Evolutionary conservation across 306 rosid genomes (phyloP).

Genomic region (Quercus parvula): DNA sequence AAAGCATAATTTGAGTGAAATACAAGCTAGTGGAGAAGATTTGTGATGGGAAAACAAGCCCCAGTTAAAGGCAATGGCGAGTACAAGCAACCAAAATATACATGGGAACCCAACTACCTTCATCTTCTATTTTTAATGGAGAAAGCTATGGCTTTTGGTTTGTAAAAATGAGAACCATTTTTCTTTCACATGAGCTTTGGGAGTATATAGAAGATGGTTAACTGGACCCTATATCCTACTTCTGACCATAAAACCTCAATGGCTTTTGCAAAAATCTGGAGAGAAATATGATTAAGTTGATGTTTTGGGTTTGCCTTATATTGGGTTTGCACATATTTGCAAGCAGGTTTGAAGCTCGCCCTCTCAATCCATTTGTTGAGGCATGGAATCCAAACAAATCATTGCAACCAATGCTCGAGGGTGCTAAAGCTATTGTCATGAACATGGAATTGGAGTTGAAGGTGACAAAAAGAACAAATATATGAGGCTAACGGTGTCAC

Average conservation of each 20-base stretch:
- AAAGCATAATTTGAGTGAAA: too few species aligned
- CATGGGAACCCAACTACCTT: too few species aligned
- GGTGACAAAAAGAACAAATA: background rate
- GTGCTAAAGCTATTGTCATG: background rate
- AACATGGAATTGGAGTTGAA: background rate
- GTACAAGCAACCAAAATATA: too few species aligned
- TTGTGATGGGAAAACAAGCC: too few species aligned
- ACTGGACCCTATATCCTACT: background rate
- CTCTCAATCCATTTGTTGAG: background rate
- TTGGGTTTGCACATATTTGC: background rate
- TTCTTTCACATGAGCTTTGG: too few species aligned
- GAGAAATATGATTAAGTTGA: background rate
- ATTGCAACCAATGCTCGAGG: background rate
- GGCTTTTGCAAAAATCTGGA: background rate
- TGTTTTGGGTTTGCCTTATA: background rate
- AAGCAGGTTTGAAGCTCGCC: background rate
- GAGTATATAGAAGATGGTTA: too few species aligned
- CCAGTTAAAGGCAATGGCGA: too few species aligned
- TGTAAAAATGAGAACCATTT: too few species aligned
- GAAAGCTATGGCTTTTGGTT: too few species aligned
- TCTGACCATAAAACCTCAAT: too few species aligned
- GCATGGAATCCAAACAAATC: background rate
- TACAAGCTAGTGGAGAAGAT: too few species aligned
- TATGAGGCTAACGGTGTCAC: background rate
- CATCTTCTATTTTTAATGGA: too few species aligned